Base-by-base conservation (phyloP, 495 filamentous ascomycete genomes). In the Patellaria atrata region DNA sequence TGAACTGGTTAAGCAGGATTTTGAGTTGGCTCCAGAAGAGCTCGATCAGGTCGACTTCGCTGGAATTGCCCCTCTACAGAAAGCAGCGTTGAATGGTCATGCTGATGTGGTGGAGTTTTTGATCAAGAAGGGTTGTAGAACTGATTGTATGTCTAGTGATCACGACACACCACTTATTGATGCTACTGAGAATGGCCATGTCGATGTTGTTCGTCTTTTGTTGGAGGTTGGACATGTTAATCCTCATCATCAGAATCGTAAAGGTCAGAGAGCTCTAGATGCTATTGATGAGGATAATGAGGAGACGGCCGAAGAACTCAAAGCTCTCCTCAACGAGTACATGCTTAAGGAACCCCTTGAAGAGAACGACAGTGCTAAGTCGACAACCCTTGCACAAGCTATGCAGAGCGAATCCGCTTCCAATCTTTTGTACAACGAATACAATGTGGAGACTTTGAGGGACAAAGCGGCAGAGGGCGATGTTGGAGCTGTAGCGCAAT, bases 91-190 rank as follows among this genome's bases (percentile, higher is more conserved):
- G 11, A 73, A 85, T 43, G 89, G 89, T 5, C 75, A 74, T 50
- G 71, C 69, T 4, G 72, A 83, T 23, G 80, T 94, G 36, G 89
- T 89, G 13, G 70, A 81, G 51, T 67, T 82, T 28, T 65, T 97
- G 8, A 65, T 96, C 36, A 67, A 77, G 5, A 72, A 78, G 33
- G 81, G 82, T 17, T 92, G 84, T 56, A 76, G 82, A 35, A 70
- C 83, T 10, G 77, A 94, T 43, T 70, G 68, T 31, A 62, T 69
- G 31, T 83, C 82, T 49, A 79, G 85, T 30, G 82, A 93, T 47
- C 79, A 78, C 51, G 89, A 97, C 43, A 94, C 89, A 0, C 91
- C 89, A 13, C 65, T 97, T 21, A 79, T 96, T 26, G 89, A 97
- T 62, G 89, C 89, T 0, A 80, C 94, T 18, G 87, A 94, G 45